Percentiles rank a stretch among this genome's conserved stretches.
These are phyloP conservation scores for Globisporangium abappressorium DNA, from an alignment of 352 stramenopile genomes.

Conservation along the genomic window DNA sequence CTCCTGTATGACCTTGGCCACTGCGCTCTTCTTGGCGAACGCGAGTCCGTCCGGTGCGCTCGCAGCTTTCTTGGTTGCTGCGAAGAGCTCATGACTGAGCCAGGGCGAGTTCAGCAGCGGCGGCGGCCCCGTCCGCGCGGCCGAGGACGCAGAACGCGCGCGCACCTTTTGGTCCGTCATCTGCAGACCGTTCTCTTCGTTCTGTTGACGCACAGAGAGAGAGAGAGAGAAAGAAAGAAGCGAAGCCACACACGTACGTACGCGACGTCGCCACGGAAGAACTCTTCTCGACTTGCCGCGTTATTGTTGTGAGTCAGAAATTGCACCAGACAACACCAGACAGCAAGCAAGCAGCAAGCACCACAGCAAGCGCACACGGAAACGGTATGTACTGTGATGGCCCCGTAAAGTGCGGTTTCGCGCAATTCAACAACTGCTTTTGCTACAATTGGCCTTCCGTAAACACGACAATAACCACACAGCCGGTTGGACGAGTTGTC, in stretches of 20 bases:
- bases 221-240: background rate
- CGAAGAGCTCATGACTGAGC: slow-evolving; percentile 68
- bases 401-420: background rate
- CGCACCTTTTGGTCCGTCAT: slow-evolving; percentile 12
- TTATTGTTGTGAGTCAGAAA: slow-evolving; percentile 2
- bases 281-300: background rate
- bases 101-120: slow-evolving; percentile 49
- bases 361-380: background rate
- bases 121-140: slow-evolving; percentile 4
- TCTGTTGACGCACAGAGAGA: background rate
- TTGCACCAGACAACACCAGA: background rate
- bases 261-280: slow-evolving; percentile 1
- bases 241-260: background rate
- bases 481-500: too few relatives aligned
- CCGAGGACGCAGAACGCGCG: background rate
- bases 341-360: background rate
- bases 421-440: background rate
- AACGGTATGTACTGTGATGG: background rate
- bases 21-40: slow-evolving; percentile 44
- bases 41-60: slow-evolving; percentile 44
- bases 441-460: too few relatives aligned
- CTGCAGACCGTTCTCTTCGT: background rate
- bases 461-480: too few relatives aligned
- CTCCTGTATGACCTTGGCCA: slow-evolving; percentile 59
- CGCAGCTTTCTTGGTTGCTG: slow-evolving; percentile 48